Conservation (phyloP, 176 grass and related monocot genomes). For the Raddia guianensis region DNA sequence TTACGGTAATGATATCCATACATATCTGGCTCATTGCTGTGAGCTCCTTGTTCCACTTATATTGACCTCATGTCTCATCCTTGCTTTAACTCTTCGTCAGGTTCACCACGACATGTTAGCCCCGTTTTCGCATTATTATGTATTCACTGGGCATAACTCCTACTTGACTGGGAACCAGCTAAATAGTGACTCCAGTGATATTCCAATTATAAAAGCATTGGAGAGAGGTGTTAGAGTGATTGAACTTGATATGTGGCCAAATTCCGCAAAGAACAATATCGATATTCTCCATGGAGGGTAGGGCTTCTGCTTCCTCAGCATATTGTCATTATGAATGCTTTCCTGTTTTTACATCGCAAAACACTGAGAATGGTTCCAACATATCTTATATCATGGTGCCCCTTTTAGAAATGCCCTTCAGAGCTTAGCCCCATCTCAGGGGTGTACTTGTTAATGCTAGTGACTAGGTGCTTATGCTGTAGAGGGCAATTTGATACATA, state of each 20-base stretch:
- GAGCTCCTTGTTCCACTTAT: neutral
- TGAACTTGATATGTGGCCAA: conserved; percentile 96
- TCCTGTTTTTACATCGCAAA: neutral
- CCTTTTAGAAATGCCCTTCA: conserved; percentile 5
- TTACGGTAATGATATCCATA: neutral
- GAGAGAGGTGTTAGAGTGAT: conserved; percentile 85
- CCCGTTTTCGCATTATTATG: conserved; percentile 82
- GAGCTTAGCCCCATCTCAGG: neutral
- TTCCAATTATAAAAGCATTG: conserved; percentile 80
- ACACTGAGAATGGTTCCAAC: neutral
- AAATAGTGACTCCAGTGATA: conserved; percentile 87
- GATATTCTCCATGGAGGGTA: conserved; percentile 91
- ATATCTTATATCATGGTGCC: neutral
- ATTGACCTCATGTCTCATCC: neutral
- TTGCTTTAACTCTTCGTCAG: conserved; percentile 45
- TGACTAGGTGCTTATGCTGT: conserved; percentile 2
- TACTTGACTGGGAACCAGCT: conserved; percentile 94
- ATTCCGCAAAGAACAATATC: conserved; percentile 66
- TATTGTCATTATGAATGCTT: neutral
- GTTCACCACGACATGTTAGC: conserved; percentile 90
- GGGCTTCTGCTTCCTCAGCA: neutral
- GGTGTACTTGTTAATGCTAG: neutral
- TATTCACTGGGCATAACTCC: conserved; percentile 94
- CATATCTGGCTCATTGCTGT: neutral
- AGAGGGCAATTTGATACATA: neutral